Base-by-base conservation (phyloP, 768 basidiomycete species). In the Royoungia palumana region DNA sequence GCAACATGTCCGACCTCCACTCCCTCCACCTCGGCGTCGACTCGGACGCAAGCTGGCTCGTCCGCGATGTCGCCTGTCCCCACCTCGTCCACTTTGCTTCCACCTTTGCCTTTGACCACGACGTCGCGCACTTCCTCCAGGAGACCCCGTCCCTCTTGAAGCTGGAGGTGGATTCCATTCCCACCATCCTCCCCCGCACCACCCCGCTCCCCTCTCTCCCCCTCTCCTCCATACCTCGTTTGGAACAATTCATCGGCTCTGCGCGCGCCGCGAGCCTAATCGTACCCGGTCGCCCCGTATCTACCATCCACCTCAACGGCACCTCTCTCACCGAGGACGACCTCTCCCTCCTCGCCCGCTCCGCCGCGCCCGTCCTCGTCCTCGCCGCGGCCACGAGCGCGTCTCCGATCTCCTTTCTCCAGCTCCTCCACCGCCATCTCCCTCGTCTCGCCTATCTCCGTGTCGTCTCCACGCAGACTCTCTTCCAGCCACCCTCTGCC, bases 271-370 rank as follows among this genome's bases (percentile, higher is more conserved):
- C 86, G 20, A 68, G 72, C 44, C 65, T 70, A 21, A 68, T 89
- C 57, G 74, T 85, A 4, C 84, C 83, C 37, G 80, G 82, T 14
- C 79, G 87, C 19, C 85, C 87, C 10, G 73, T 89, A 34, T 69
- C 78, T 51, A 75, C 75, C 59, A 74, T 89, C 41, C 78, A 82
- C 62, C 74, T 89, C 47, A 76, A 74, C 49, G 78, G 74, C n/a
- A 75, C 80, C 25, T 78, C 80, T 64, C 68, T 87, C 53, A 71
- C 77, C 20, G 79, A 81, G 55, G 78, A 76, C 22, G 74, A 82
- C 58, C 70, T 85, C 20, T 70, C 70, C 38, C 67, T 68, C 24
- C 73, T 88, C 40, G 73, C 81, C 12, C 62, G 60, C 40, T 62
- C 82, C 25, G 73, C 80, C 27, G 71, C 75, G 14, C 73, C 71